phyloP scores from a whole-genome alignment of 208 protist species.

The Phytomonas serpens region DNA sequence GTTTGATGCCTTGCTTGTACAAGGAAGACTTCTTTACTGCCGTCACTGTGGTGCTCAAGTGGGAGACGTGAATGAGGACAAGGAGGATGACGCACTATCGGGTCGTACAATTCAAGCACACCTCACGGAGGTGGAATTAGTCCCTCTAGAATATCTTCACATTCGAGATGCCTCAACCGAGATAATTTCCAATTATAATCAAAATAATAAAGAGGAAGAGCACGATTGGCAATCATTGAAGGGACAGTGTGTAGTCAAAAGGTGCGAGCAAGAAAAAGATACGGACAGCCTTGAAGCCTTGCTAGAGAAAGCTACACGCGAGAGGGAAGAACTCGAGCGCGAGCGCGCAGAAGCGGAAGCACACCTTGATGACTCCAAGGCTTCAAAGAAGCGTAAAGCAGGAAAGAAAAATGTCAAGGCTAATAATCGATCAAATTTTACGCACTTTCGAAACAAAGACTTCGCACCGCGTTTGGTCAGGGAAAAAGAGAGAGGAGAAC shows the following conservation, averaged over 20 bases:
- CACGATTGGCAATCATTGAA: neutral
- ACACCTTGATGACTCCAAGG: conserved; percentile 18
- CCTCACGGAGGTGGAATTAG: neutral
- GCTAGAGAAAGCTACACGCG: conserved; percentile 17
- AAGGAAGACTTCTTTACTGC: neutral
- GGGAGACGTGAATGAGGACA: neutral
- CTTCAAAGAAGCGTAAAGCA: conserved; percentile 12
- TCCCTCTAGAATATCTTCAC: neutral
- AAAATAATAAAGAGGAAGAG: neutral
- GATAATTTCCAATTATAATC: neutral
- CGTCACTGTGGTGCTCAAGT: neutral
- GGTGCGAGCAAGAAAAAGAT: neutral
- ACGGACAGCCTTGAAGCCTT: neutral
- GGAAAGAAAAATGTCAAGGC: conserved; percentile 85
- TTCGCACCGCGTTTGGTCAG: conserved; percentile 34
- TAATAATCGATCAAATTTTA: conserved; percentile 84
- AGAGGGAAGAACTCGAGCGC: conserved; percentile 32
- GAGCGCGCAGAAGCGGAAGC: conserved; percentile 19
- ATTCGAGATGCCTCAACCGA: neutral
- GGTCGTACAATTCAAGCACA: neutral
- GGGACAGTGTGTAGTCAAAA: neutral
- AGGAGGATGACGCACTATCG: neutral
- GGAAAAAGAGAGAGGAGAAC: neutral
- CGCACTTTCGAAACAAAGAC: conserved; percentile 83
- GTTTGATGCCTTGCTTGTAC: neutral